Evolutionary conservation across 306 rosid species (phyloP), one percentile per base, ranked within the genome.

Genomic region (Crotalaria pallida): DNA sequence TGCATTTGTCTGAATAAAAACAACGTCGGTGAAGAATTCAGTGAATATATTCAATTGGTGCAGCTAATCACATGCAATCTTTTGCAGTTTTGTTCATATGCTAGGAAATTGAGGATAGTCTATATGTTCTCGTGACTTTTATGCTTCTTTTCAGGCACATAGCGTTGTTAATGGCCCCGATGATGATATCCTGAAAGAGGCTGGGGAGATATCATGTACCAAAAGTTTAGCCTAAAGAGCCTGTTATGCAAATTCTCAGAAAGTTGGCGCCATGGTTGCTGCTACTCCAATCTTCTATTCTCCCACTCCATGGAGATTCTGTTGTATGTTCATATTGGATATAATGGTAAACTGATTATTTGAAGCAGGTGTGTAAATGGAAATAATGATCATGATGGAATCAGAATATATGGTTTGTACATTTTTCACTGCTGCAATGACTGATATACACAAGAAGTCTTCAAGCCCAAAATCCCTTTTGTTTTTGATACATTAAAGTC

Each of bases 131-230:
- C 18, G 17, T 52, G 3, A 47, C 53, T 62, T 79, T 36, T 47
- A 47, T 69, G 67, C 33, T 80, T 23, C 21, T 18, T 81, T 73
- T 65, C 80, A 74, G 77, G 67, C 60, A 33, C 33, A 59, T 83
- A 77, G 84, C 88, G 10, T 81, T 71, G 8, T 79, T 87, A 60
- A 77, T 36, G 19, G 89, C 80, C 40, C 71, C 77, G 72, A 36
- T 65, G 52, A 77, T 34, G 78, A 84, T 68, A 49, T 87, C 74
- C 79, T 83, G n/a, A 53, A 31, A 82, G 88, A 61, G 88, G 93
- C 48, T 79, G 80, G 80, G 65, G 67, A 82, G 77, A 88, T 78
- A 26, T 85, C 82, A 41, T 79, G 79, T 58, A 79, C 88, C 34
- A 79, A 84, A 24, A 87, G 83, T 61, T 75, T 49, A 84, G 87